phyloP scores from a whole-genome alignment of 164 flowering plant species.

The Annona cherimola region DNA sequence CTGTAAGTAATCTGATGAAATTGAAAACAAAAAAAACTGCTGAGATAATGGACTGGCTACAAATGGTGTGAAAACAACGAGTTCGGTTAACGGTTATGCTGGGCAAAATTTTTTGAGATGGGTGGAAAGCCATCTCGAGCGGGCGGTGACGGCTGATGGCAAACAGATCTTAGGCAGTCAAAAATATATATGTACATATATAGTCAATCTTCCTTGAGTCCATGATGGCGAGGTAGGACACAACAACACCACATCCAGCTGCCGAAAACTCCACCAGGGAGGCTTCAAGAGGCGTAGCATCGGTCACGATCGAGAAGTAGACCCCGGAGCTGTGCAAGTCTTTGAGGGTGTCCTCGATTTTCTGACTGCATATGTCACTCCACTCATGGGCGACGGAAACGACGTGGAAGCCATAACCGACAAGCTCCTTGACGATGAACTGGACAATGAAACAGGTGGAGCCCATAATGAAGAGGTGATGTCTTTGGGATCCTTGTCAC shows the following conservation, averaged over 20 bases:
- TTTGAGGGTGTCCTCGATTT: slow-evolving; percentile 48
- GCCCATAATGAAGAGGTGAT: slow-evolving; percentile 79
- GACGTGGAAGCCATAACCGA: slow-evolving; percentile 72
- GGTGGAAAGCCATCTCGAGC: no score
- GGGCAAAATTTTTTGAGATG: no score
- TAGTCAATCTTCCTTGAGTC: slow-evolving; percentile 94
- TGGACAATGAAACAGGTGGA: slow-evolving; percentile 93
- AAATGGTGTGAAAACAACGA: no score
- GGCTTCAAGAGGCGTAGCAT: slow-evolving; percentile 43
- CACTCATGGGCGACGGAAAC: slow-evolving; percentile 76
- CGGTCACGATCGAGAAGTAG: slow-evolving; percentile 75
- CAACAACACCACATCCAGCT: slow-evolving; percentile 67
- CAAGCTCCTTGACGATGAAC: slow-evolving; percentile 70
- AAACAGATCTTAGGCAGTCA: no score
- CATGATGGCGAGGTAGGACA: slow-evolving; percentile 87
- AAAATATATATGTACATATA: no score
- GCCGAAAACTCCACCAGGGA: slow-evolving; percentile 32
- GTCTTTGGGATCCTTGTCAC: slow-evolving; percentile 55
- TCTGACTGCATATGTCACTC: slow-evolving; percentile 73
- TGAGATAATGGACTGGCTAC: no score
- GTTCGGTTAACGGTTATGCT: no score
- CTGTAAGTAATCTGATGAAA: no score
- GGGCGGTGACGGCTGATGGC: no score
- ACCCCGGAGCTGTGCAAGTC: slow-evolving; percentile 64
- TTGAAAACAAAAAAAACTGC: no score